phyloP scores from a whole-genome alignment of 306 rosid genomes.

The Herpetospermum pedunculosum region DNA sequence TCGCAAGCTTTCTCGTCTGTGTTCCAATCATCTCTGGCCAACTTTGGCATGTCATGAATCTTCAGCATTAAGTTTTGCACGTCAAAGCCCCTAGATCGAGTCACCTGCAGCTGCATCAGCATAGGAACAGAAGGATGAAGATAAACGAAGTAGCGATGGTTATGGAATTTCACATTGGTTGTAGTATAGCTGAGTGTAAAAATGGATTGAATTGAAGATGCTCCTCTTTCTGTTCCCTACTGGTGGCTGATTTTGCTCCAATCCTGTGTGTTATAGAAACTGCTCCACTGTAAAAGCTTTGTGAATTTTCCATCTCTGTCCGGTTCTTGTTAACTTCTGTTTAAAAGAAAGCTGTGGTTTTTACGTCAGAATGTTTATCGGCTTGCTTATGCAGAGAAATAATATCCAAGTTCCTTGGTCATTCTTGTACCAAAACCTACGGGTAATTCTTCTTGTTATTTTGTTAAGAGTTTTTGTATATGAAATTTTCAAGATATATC shows the following conservation, averaged over 20 bases:
- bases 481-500: background rate
- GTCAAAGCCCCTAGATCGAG: background rate
- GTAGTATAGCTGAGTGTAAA: background rate
- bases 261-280: background rate
- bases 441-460: background rate
- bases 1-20: conserved; percentile 56
- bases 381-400: conserved; percentile 7
- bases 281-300: background rate
- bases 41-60: conserved; percentile 50
- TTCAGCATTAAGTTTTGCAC: background rate
- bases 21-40: conserved; percentile 84
- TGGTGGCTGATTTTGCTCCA: background rate
- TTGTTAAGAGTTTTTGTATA: background rate
- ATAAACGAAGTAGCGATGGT: background rate
- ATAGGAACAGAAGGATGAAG: background rate
- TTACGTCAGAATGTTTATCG: background rate
- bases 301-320: background rate
- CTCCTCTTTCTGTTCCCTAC: background rate
- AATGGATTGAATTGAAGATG: background rate
- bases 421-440: background rate
- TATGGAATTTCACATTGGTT: background rate
- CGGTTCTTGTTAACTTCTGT: background rate
- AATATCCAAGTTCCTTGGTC: background rate
- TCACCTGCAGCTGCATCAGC: background rate
- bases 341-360: background rate